These are phyloP conservation scores for Epichloe gansuensis DNA, from an alignment of 2,329 filamentous ascomycete genomes.

Conservation along the genomic window DNA sequence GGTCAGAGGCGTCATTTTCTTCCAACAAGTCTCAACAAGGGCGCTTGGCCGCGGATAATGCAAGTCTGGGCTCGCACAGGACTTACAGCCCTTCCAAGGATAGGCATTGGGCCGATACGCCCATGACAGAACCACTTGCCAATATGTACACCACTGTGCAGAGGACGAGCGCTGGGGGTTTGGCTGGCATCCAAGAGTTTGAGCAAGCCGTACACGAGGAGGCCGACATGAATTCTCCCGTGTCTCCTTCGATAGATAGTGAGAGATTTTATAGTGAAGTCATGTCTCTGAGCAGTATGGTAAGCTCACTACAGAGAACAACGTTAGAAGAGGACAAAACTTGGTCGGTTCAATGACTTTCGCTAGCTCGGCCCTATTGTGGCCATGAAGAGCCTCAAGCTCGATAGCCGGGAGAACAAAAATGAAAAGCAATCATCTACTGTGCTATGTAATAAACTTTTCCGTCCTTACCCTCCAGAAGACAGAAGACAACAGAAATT, in stretches of 20 bases:
- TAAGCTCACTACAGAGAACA: slow-evolving; percentile 1
- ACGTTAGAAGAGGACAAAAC: slow-evolving; percentile 2
- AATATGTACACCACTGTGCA: not conserved
- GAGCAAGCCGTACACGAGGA: slow-evolving; percentile 2
- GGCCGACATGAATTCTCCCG: slow-evolving; percentile 2
- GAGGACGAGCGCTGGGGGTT: not conserved
- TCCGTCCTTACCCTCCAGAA: not conserved
- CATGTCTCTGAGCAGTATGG: not conserved
- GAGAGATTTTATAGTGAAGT: slow-evolving; percentile 10
- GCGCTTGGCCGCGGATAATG: not conserved
- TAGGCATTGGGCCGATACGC: not conserved
- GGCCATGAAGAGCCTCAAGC: not conserved
- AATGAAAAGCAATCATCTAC: not conserved
- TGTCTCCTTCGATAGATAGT: not conserved
- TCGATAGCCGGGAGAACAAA: not conserved
- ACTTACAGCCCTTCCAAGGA: not conserved
- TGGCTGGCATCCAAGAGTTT: not conserved
- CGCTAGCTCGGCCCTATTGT: not conserved
- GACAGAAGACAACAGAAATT: not conserved
- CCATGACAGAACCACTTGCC: not conserved
- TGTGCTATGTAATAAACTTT: not conserved
- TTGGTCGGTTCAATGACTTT: not conserved
- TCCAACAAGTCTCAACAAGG: not conserved
- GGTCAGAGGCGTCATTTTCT: not conserved
- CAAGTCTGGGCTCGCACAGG: not conserved